Conservation (phyloP, 192 early-diverging fungal species). For the Gonapodya prolifera region DNA sequence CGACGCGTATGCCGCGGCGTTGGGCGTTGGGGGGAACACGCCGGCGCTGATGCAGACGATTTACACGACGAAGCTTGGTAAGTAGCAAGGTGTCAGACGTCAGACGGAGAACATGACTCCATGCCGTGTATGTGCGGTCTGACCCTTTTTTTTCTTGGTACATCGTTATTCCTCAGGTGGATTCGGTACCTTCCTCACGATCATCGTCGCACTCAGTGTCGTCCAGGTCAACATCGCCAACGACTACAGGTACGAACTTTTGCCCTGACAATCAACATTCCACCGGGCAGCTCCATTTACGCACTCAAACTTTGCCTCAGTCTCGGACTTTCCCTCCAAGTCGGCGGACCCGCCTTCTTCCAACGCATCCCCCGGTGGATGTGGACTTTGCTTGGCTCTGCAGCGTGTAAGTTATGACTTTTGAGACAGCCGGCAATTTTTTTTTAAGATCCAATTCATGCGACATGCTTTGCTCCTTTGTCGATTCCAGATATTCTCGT, state of each 20-base stretch:
- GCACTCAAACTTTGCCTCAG: too few relatives aligned
- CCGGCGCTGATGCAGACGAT: neutral
- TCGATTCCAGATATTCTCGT: slow-evolving; percentile 10
- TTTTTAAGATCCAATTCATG: too few relatives aligned
- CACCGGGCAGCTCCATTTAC: too few relatives aligned
- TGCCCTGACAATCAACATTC: too few relatives aligned
- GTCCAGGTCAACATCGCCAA: slow-evolving; percentile 21
- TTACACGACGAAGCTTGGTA: neutral
- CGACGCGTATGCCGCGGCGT: neutral
- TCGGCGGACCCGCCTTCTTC: slow-evolving; percentile 12
- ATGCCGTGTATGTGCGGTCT: too few relatives aligned
- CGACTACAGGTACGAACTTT: slow-evolving; percentile 16
- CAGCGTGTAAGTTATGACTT: slow-evolving; percentile 11
- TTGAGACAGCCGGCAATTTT: too few relatives aligned
- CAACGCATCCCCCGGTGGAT: slow-evolving; percentile 11
- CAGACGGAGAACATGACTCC: too few relatives aligned
- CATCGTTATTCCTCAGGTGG: too few relatives aligned
- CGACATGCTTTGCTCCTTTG: neutral
- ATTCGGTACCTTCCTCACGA: slow-evolving; percentile 20
- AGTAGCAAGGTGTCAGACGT: too few relatives aligned
- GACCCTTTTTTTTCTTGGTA: neutral
- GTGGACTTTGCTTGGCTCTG: slow-evolving; percentile 19
- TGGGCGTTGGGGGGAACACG: neutral
- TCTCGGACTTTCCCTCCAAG: slow-evolving; percentile 19
- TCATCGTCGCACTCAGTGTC: slow-evolving; percentile 16